Percentiles rank a stretch among this genome's conserved stretches.
These are phyloP conservation scores for Amaranthus cruentus DNA, from an alignment of 148 eudicot species.

Conservation along the genomic window DNA sequence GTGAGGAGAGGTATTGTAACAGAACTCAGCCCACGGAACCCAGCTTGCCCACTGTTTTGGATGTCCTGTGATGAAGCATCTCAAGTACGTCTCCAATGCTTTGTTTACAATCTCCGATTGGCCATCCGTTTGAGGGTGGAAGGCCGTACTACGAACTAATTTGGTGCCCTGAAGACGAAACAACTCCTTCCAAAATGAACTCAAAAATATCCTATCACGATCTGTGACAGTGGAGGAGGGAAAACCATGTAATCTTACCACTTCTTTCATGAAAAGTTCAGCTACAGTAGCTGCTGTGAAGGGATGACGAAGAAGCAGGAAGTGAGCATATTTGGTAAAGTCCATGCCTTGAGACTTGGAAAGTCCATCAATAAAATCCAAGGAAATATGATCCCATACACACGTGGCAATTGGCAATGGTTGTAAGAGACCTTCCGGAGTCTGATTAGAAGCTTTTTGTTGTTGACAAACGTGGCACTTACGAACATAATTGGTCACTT, in stretches of 20 bases:
- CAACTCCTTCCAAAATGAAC: background rate
- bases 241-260: background rate
- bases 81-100: background rate
- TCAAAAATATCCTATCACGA: background rate
- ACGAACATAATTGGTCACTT: background rate
- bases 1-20: background rate
- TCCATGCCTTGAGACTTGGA: too few species aligned
- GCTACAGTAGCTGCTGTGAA: background rate
- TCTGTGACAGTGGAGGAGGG: background rate
- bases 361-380: too few species aligned
- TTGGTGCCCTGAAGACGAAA: background rate
- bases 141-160: background rate
- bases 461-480: background rate
- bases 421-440: background rate
- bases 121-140: background rate
- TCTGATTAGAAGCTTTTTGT: background rate
- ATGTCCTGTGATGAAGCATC: too few species aligned
- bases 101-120: background rate
- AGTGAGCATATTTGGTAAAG: too few species aligned
- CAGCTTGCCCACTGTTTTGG: background rate
- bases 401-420: background rate
- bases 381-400: too few species aligned
- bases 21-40: background rate
- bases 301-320: too few species aligned
- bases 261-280: background rate